Conservation (phyloP, 2,329 filamentous ascomycete genomes). For the Penicillium digitatum region DNA sequence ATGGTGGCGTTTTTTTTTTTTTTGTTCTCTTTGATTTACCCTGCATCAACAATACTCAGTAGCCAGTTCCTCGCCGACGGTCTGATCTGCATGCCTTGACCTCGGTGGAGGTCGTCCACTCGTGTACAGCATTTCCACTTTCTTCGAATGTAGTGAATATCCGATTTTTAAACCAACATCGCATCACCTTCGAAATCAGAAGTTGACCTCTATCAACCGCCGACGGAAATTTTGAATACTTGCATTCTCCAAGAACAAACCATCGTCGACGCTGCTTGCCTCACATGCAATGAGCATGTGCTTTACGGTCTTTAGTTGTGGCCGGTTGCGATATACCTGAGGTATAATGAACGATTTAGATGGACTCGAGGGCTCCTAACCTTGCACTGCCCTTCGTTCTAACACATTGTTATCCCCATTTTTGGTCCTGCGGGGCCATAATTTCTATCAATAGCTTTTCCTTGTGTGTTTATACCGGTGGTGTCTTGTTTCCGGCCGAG, state of each 20-base stretch:
- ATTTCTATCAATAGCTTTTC: conserved; percentile 15
- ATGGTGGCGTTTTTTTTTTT: conserved; percentile 23
- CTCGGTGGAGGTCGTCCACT: conserved; percentile 18
- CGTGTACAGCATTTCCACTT: conserved; percentile 13
- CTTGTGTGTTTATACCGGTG: conserved; percentile 13
- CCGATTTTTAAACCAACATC: conserved; percentile 15
- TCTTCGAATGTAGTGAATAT: conserved; percentile 21
- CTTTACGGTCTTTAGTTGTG: neutral
- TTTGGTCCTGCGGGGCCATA: conserved; percentile 20
- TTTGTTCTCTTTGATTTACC: conserved; percentile 1
- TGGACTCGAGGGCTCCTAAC: neutral
- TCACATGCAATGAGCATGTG: neutral
- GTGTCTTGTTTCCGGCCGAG: conserved; percentile 16
- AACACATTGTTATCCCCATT: conserved; percentile 18
- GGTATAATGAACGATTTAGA: conserved; percentile 6
- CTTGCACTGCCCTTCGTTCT: conserved; percentile 14
- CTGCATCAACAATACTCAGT: conserved; percentile 17
- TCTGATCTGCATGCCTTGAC: conserved; percentile 9
- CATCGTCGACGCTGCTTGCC: neutral
- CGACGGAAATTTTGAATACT: conserved; percentile 10
- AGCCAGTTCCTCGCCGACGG: neutral
- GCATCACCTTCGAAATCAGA: conserved; percentile 2
- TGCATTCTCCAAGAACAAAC: neutral
- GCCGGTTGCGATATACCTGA: conserved; percentile 7
- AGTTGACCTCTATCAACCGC: conserved; percentile 2